A percentile compares a stretch with the other conserved stretches of the same genome.
phyloP scores from a whole-genome alignment of 2,329 filamentous ascomycete species.

The Bertia moriformis region DNA sequence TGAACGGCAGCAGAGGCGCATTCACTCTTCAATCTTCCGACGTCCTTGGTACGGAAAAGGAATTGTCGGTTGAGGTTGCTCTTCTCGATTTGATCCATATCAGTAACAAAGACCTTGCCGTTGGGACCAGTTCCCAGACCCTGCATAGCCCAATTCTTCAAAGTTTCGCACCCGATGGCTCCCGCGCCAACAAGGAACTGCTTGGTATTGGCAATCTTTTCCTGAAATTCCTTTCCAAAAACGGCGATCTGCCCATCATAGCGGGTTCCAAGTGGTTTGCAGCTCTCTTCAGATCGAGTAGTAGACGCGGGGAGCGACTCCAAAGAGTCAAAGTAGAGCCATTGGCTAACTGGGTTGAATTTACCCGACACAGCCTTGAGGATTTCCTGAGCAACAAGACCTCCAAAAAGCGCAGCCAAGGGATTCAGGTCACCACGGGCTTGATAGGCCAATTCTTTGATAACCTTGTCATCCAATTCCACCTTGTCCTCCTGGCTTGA shows the following conservation, averaged over 20 bases:
- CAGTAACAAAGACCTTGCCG: slow-evolving; percentile 81
- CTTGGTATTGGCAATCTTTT: slow-evolving; percentile 78
- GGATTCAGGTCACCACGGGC: slow-evolving; percentile 80
- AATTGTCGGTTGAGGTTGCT: slow-evolving; percentile 98
- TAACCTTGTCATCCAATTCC: slow-evolving; percentile 80
- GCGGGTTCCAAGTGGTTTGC: slow-evolving; percentile 68
- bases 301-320: slow-evolving; percentile 73
- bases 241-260: slow-evolving; percentile 98
- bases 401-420: slow-evolving; percentile 90
- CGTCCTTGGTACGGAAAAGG: slow-evolving; percentile 82
- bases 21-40: slow-evolving; percentile 92
- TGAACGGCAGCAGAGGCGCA: slow-evolving; percentile 80
- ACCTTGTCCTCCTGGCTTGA: slow-evolving; percentile 62
- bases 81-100: slow-evolving; percentile 98
- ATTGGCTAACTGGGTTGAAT: slow-evolving; percentile 89
- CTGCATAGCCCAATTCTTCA: slow-evolving; percentile 99
- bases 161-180: slow-evolving; percentile 95
- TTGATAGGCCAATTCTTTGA: slow-evolving; percentile 89
- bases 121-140: slow-evolving; percentile 77
- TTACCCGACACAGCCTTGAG: slow-evolving; percentile 96
- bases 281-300: slow-evolving; percentile 69
- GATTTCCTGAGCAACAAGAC: slow-evolving; percentile 83
- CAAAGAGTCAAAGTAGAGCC: slow-evolving; percentile 95
- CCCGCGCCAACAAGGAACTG: slow-evolving; percentile 93
- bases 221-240: slow-evolving; percentile 83